Evolutionary conservation across 2,329 filamentous ascomycete species (phyloP), one percentile per base, ranked within the genome.

Genomic region (Cyanodermella asteris): DNA sequence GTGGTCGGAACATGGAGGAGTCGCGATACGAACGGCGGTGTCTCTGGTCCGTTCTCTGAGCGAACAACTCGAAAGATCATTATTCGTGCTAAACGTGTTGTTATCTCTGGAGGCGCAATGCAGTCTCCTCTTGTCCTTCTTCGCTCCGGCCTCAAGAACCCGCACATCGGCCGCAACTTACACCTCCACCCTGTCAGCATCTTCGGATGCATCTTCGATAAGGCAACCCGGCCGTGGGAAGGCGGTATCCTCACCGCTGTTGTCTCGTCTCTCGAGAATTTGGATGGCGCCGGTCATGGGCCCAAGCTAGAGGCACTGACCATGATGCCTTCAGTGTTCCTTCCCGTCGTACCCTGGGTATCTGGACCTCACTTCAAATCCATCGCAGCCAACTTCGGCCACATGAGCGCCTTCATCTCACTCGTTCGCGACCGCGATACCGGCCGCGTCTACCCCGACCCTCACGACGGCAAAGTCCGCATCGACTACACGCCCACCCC

Each of bases 191-290:
- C 81, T 2, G 72, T 45, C 58, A 28, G 18, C 22, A 14, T 27
- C 3, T 23, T 40, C 15, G 30, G 27, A 18, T n/a, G n/a, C n/a
- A n/a, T n/a, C n/a, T n/a, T n/a, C n/a, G n/a, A n/a, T n/a, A n/a
- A n/a, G n/a, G 34, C 29, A 6, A 33, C 28, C 11, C 29, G 39
- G 16, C 50, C 46, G 2, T 56, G 59, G 59, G 56, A 69, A 59
- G 73, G 80, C 10, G 62, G 69, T 2, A 82, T 82, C 36, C 64
- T 93, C 30, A 93, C 82, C 0, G 64, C 67, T 4, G 70, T 82
- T 11, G 72, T 77, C 34, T 65, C 60, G 21, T 68, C 75, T 27
- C 78, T 82, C 36, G 75, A 90, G 34, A 73, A 93, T 36, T 56
- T 82, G 1, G 80, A 91, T 43, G 64, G 65, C 5, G 57, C 69